phyloP scores from a whole-genome alignment of 1,284 basidiomycete genomes.

The Marasmius sp. region DNA sequence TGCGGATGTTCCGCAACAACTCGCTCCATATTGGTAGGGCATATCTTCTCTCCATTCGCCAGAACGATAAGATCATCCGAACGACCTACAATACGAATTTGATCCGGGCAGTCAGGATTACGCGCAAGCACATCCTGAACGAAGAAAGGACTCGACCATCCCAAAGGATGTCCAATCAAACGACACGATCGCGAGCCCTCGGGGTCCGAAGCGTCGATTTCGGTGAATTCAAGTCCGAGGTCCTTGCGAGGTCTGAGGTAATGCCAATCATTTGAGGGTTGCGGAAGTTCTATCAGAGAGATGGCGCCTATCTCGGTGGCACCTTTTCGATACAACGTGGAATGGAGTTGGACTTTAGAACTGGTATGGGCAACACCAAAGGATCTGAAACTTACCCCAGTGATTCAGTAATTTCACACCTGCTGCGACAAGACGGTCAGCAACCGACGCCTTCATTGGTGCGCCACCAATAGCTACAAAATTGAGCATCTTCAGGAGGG shows the following conservation, averaged over 20 bases:
- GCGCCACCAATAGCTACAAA: slow-evolving; percentile 37
- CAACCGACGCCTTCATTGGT: slow-evolving; percentile 35
- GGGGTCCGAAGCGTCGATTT: slow-evolving; percentile 21
- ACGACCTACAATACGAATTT: slow-evolving; percentile 30
- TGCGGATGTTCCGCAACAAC: slow-evolving; percentile 31
- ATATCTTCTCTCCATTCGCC: slow-evolving; percentile 36
- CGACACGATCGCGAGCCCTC: slow-evolving; percentile 18
- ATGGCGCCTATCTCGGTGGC: slow-evolving; percentile 37
- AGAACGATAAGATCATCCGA: slow-evolving; percentile 37
- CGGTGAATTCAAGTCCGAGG: slow-evolving; percentile 25
- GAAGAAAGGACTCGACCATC: slow-evolving; percentile 30
- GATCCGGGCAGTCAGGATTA: slow-evolving; percentile 27
- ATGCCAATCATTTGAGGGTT: slow-evolving; percentile 32
- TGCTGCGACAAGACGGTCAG: slow-evolving; percentile 24
- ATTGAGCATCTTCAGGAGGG: slow-evolving; percentile 27
- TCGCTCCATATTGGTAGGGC: slow-evolving; percentile 29
- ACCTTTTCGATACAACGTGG: slow-evolving; percentile 18
- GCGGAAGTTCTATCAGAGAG: slow-evolving; percentile 30
- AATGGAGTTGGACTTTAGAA: not conserved
- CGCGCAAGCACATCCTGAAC: slow-evolving; percentile 35
- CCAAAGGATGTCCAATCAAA: slow-evolving; percentile 29
- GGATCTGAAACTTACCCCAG: slow-evolving; percentile 28
- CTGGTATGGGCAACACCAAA: not conserved
- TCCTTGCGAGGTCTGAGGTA: slow-evolving; percentile 35
- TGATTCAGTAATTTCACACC: slow-evolving; percentile 37